Percentiles rank a stretch among this genome's conserved stretches.
These are phyloP conservation scores for Umbelopsis vinacea DNA, from an alignment of 192 early-diverging fungal genomes.

Conservation along the genomic window DNA sequence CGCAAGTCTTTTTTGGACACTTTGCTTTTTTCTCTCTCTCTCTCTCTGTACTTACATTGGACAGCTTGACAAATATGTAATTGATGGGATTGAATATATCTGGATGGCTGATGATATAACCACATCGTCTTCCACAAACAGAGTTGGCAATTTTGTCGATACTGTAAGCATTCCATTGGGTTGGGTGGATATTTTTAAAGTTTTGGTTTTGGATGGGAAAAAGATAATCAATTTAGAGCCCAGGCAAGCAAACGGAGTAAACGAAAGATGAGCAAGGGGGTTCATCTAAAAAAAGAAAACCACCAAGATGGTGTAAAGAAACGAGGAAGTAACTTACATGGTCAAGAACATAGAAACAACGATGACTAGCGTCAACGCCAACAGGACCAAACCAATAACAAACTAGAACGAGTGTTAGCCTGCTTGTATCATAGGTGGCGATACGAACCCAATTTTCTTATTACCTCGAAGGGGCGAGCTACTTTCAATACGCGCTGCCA, in stretches of 20 bases:
- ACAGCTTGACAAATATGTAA: slow-evolving; percentile 50
- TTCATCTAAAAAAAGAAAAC: background rate
- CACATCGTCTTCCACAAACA: slow-evolving; percentile 58
- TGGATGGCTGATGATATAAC: slow-evolving; percentile 55
- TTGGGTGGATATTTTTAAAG: no score
- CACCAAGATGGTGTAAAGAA: background rate
- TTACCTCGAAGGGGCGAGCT: slow-evolving; percentile 40
- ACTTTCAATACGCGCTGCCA: slow-evolving; percentile 26
- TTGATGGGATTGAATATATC: slow-evolving; percentile 60
- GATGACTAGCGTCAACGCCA: slow-evolving; percentile 28
- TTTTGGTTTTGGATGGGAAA: no score
- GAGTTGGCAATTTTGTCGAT: slow-evolving; percentile 56
- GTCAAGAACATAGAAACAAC: slow-evolving; percentile 43
- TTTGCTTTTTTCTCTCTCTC: background rate
- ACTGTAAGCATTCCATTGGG: no score
- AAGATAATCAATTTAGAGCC: background rate
- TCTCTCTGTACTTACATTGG: slow-evolving; percentile 41
- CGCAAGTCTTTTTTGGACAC: no score
- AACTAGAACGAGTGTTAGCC: slow-evolving; percentile 13
- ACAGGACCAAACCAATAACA: slow-evolving; percentile 28
- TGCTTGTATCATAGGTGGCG: background rate
- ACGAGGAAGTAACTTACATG: slow-evolving; percentile 28
- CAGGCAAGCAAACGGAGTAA: background rate
- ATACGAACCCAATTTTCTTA: no score
- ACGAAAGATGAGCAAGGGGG: slow-evolving; percentile 12